Percentiles rank a stretch among this genome's conserved stretches.
phyloP scores from a whole-genome alignment of 495 filamentous ascomycete genomes.

The Podospora pseudopauciseta region DNA sequence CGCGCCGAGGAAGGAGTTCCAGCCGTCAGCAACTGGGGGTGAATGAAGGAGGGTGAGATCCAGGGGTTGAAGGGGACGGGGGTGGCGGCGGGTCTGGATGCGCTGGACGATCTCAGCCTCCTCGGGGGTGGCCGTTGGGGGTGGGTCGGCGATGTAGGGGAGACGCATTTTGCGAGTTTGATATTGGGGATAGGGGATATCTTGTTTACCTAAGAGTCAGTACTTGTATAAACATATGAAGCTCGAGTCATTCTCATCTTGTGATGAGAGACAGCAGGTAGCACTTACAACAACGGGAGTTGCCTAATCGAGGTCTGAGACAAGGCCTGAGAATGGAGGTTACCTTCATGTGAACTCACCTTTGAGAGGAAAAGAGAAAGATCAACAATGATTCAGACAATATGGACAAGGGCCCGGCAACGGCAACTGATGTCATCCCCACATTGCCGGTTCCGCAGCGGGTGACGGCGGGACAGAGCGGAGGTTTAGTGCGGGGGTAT shows the following conservation, averaged over 20 bases:
- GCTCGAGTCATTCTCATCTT: background rate
- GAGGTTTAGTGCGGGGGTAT: background rate
- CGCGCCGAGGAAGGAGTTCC: constrained; percentile 75
- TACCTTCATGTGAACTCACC: background rate
- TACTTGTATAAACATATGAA: background rate
- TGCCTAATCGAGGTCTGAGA: background rate
- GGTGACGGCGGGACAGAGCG: background rate
- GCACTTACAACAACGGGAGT: background rate
- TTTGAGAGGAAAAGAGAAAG: background rate
- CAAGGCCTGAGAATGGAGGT: background rate
- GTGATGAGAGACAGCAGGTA: background rate
- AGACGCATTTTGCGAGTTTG: constrained; percentile 59
- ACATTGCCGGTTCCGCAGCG: background rate
- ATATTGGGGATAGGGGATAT: constrained; percentile 3
- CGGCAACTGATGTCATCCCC: constrained; percentile 4
- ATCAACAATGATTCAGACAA: background rate
- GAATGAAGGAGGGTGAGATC: constrained; percentile 73
- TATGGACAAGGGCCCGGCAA: background rate
- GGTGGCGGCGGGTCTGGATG: constrained; percentile 59
- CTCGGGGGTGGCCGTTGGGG: constrained; percentile 45
- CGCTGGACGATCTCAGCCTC: constrained; percentile 56
- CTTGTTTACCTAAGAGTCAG: background rate
- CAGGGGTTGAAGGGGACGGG: constrained; percentile 62
- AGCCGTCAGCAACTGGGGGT: constrained; percentile 69
- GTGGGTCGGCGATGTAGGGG: constrained; percentile 61